Evolutionary conservation across 2,329 filamentous ascomycete species (phyloP).

Genomic region (Neonectria punicea): DNA sequence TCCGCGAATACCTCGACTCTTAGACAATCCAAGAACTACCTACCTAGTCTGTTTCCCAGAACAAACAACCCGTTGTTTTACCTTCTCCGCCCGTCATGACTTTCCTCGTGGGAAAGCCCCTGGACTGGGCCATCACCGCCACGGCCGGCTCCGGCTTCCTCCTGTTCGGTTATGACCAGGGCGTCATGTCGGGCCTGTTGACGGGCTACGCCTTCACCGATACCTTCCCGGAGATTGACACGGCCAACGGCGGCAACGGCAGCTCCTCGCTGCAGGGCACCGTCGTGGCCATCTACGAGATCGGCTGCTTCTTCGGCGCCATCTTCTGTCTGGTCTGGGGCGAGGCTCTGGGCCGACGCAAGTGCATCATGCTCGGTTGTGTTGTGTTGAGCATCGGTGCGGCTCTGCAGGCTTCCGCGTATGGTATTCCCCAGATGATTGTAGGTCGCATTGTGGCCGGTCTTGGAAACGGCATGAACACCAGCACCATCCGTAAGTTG

Average conservation of each 20-base stretch:
- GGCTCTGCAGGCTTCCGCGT: constrained; percentile 53
- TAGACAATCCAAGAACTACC: neutral
- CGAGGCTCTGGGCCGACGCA: constrained; percentile 56
- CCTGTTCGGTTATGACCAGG: constrained; percentile 49
- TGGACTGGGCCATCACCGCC: constrained; percentile 52
- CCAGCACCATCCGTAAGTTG: constrained; percentile 55
- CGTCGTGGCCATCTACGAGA: constrained; percentile 58
- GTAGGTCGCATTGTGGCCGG: constrained; percentile 57
- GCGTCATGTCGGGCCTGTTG: constrained; percentile 48
- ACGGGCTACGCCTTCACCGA: constrained; percentile 47
- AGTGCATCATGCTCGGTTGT: constrained; percentile 53
- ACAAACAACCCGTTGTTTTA: neutral
- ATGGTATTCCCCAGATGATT: constrained; percentile 54
- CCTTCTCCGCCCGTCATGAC: constrained; percentile 25
- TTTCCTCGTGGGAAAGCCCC: constrained; percentile 45
- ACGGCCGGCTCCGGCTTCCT: constrained; percentile 51
- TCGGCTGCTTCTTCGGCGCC: constrained; percentile 60
- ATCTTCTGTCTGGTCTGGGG: constrained; percentile 53
- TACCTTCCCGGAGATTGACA: constrained; percentile 49
- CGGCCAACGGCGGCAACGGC: constrained; percentile 49
- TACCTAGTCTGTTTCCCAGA: neutral
- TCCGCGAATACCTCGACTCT: constrained; percentile 26
- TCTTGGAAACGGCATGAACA: constrained; percentile 59
- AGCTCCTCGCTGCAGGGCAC: constrained; percentile 57
- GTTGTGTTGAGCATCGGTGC: constrained; percentile 55